Conservation (phyloP, 2,329 filamentous ascomycete species). For the Cladosporium cucumerinum region DNA sequence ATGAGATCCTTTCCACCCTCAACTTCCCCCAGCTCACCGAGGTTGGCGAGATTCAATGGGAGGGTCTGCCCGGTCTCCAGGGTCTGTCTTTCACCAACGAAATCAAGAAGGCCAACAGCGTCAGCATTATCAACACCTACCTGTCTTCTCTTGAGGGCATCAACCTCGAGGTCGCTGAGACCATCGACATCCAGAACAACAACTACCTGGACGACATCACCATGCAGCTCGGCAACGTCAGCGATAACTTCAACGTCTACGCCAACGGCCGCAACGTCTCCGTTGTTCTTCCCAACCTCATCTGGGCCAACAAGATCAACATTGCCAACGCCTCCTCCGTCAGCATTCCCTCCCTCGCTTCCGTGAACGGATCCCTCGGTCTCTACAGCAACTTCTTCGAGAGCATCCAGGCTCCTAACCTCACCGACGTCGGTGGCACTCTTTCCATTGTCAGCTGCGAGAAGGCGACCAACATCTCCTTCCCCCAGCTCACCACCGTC, state of each 20-base stretch:
- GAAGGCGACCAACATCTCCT: conserved; percentile 67
- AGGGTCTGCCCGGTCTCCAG: conserved; percentile 65
- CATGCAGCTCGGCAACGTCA: conserved; percentile 75
- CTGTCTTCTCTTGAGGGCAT: conserved; percentile 76
- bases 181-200: conserved; percentile 90
- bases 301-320: conserved; percentile 74
- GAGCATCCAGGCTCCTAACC: conserved; percentile 62
- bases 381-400: conserved; percentile 77
- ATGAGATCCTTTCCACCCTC: conserved; percentile 67
- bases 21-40: conserved; percentile 62
- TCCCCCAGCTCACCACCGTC: conserved; percentile 65
- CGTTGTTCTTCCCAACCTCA: conserved; percentile 73
- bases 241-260: conserved; percentile 65
- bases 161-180: conserved; percentile 68
- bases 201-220: conserved; percentile 69
- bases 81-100: conserved; percentile 58
- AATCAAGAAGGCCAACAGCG: conserved; percentile 64
- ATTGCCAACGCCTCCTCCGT: conserved; percentile 77
- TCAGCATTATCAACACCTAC: conserved; percentile 82
- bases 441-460: conserved; percentile 57
- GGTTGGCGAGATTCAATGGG: conserved; percentile 67
- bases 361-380: conserved; percentile 74
- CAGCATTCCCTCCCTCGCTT: conserved; percentile 66
- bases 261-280: conserved; percentile 74
- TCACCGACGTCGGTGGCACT: conserved; percentile 62